These are phyloP conservation scores for Boletus subparvulus DNA, from an alignment of 768 basidiomycete species.

Conservation along the genomic window DNA sequence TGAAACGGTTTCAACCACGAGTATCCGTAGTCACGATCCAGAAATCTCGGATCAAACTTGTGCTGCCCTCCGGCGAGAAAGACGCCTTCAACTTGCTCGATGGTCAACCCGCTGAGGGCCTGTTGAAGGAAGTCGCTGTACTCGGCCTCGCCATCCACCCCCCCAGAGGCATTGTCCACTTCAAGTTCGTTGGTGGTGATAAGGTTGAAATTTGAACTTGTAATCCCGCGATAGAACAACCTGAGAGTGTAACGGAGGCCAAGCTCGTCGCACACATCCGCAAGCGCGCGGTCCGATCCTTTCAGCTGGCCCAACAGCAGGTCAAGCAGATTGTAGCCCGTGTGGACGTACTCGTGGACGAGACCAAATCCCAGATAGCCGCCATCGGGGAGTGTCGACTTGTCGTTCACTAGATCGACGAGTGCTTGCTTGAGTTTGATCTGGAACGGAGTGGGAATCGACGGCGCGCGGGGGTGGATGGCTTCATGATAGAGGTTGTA, in stretches of 20 bases:
- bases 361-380: constrained; percentile 18
- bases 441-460: not conserved
- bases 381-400: constrained; percentile 1
- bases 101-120: not conserved
- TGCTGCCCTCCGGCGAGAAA: not conserved
- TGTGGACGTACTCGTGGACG: constrained; percentile 12
- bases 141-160: not conserved
- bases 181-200: not conserved
- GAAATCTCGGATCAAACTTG: not conserved
- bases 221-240: not conserved
- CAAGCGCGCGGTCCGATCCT: constrained; percentile 11
- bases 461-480: not conserved
- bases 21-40: not conserved
- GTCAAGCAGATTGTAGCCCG: not conserved
- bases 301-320: constrained; percentile 9
- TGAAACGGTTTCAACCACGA: not conserved
- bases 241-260: constrained; percentile 1
- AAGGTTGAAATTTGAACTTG: not conserved
- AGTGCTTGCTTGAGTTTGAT: constrained; percentile 1
- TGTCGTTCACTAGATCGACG: not conserved
- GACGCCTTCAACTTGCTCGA: constrained; percentile 6
- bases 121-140: not conserved
- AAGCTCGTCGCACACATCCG: constrained; percentile 3
- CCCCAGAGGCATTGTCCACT: not conserved
- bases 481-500: constrained; percentile 36